Base-by-base conservation (phyloP, 495 filamentous ascomycete genomes). In the Trichoderma virens region DNA sequence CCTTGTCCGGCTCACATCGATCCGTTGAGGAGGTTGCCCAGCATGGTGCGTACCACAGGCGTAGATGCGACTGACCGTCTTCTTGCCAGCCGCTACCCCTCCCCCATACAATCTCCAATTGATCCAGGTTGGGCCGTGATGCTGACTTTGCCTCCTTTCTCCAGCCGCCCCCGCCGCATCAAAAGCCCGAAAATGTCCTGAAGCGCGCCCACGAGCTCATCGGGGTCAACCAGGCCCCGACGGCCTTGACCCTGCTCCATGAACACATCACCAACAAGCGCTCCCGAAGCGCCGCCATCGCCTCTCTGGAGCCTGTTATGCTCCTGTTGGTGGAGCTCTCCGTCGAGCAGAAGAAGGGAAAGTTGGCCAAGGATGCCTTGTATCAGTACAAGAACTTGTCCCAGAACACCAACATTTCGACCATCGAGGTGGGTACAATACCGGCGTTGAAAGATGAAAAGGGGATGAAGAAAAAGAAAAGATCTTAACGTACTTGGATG, bases 331-430 rank as follows among this genome's bases (percentile, higher is more conserved):
- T 98, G 69, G 94, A 98, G 79, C 85, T 97, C 45, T 96, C 89
- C 67, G 94, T 98, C 68, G 92, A 97, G 71, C 87, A 97, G 70
- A 89, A 92, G 78, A 98, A 97, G 77, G 94, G 93, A 65, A 98
- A 98, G 77, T 83, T 93, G 32, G 94, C 94, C 76, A 98, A 98
- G 82, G 94, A 98, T 83, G 94, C 94, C 61, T 83, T 98, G 32
- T 98, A 98, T 72, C 92, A 97, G 71, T 98, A 98, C 85, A 98
- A 98, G 84, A 98, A 98, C 74, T 97, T 96, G 68, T 90, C 91
- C 59, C 94, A 98, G 78, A 98, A 98, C 79, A 97, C 93, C 68
- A 98, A 97, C 71, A 93, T 98, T 62, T 92, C 87, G 69, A 98
- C 95, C 39, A 98, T 98, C 75, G 94, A 98, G 85, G 89, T 91